Evolutionary conservation across 2,329 filamentous ascomycete species (phyloP), one percentile per base, ranked within the genome.

Genomic region (Monilinia vaccinii-corymbosi): DNA sequence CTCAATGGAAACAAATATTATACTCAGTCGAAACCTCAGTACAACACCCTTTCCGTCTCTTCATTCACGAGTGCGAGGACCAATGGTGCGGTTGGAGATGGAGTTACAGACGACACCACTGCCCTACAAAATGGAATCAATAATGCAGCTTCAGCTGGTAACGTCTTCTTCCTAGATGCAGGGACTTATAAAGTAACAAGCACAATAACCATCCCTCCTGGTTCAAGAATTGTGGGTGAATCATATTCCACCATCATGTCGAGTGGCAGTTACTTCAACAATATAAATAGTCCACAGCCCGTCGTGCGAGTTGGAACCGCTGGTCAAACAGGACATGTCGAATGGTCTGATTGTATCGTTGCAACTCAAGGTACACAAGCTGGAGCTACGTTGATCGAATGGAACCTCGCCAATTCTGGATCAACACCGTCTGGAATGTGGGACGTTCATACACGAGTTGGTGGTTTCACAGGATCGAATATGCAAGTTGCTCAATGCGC

Each of bases 331-430:
- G 86, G 87, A 10, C 73, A 71, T 2, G 76, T 88, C 7, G 84
- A 89, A 69, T 81, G 82, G 74, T 80, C 78, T 1, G 83, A 87
- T 62, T 78, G 86, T 69, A 78, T 89, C 28, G 75, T 89, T 51
- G 67, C 62, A 21, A 70, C 65, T 21, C 90, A 96, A 73, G 93
- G 66, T 28, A 49, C 61, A 13, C 77, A 81, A 28, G 77, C 80
- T 1, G 86, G 68, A 65, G 85, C 84, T 0, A 77, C 86, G 2
- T 72, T 89, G 9, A 79, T 88, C 77, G 76, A 89, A 66, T 88
- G 82, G 78, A 89, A 89, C 68, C 73, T 87, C 2, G 74, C 71
- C 10, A 73, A 73, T 5, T 68, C 72, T 36, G 76, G 75, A 8
- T 73, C 74, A 14, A 89, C 88, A 46, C 49, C 70, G 67, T 58